A percentile compares a stretch with the other conserved stretches of the same genome.
phyloP scores from a whole-genome alignment of 139 green algal genomes.

The Volvox africanus region DNA sequence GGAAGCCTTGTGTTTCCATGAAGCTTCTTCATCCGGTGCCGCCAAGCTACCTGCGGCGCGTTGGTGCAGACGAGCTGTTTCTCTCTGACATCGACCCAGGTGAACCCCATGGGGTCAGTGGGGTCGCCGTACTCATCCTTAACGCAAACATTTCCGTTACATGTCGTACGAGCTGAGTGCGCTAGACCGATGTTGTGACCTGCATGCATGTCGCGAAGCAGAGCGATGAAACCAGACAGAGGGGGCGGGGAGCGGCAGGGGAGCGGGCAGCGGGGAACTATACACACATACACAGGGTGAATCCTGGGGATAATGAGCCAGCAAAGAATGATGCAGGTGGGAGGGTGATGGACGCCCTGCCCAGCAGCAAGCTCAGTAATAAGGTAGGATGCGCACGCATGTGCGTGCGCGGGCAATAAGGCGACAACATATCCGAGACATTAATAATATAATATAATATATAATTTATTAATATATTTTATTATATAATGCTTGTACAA shows the following conservation, averaged over 20 bases:
- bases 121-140: slow-evolving; percentile 11
- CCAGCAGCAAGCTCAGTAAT: no score
- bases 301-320: background rate
- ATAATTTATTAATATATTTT: no score
- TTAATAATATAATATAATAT: no score
- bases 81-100: background rate
- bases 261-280: no score
- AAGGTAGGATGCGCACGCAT: no score
- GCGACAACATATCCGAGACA: no score
- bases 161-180: background rate
- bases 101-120: background rate
- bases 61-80: background rate
- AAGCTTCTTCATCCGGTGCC: no score
- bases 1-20: no score
- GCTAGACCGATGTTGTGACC: slow-evolving; percentile 8
- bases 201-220: background rate
- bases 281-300: no score
- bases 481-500: no score
- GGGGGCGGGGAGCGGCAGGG: background rate
- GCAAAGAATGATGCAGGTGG: background rate
- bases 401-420: no score
- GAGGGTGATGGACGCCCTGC: no score
- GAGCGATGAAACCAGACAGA: background rate
- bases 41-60: background rate
- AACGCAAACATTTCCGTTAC: background rate